phyloP scores from a whole-genome alignment of 257 asterid genomes.

The Solanum appendiculatum region DNA sequence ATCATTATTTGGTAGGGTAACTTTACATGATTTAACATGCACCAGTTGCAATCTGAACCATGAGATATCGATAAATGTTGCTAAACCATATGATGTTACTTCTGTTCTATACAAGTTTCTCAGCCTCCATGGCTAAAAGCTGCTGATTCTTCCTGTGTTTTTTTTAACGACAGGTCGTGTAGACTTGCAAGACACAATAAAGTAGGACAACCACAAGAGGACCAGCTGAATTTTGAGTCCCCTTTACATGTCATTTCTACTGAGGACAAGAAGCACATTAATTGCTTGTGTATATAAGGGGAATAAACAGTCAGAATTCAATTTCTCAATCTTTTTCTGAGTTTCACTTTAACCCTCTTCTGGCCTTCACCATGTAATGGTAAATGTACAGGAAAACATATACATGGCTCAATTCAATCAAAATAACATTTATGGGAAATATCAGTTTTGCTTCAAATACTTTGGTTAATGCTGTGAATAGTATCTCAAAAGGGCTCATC shows the following conservation, averaged over 20 bases:
- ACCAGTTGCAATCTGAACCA: neutral
- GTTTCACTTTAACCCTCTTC: neutral
- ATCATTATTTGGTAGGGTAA: slow-evolving; percentile 55
- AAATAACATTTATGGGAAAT: neutral
- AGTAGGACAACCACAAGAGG: slow-evolving; percentile 50
- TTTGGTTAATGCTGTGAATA: neutral
- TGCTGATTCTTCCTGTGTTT: neutral
- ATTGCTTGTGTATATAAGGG: slow-evolving; percentile 18
- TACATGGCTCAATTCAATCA: neutral
- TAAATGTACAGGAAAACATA: neutral
- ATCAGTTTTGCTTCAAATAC: neutral
- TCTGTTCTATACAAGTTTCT: neutral
- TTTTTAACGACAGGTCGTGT: slow-evolving; percentile 39
- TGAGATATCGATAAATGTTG: neutral
- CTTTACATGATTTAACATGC: neutral
- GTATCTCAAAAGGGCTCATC: neutral
- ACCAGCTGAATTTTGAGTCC: neutral
- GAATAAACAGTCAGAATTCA: slow-evolving; percentile 10
- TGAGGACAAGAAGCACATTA: slow-evolving; percentile 6
- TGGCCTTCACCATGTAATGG: neutral
- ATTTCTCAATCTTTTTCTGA: neutral
- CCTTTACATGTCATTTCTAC: neutral
- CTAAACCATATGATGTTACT: neutral
- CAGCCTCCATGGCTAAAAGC: neutral
- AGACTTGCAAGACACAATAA: slow-evolving; percentile 48